Evolutionary conservation across 805 yeast genomes (phyloP).

Genomic region (Suhomyces sp.): DNA sequence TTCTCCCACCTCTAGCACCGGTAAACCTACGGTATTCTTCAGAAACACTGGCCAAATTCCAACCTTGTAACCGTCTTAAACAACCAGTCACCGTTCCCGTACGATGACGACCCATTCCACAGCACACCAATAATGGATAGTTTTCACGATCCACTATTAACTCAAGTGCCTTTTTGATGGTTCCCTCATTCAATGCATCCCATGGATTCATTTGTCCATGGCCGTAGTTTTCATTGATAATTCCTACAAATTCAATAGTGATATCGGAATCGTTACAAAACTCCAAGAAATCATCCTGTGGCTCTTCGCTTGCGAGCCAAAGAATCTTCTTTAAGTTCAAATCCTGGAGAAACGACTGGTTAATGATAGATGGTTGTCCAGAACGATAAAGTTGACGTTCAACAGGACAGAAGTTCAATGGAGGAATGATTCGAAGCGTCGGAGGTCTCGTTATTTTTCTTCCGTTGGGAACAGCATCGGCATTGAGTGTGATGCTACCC

Average conservation of each 20-base stretch:
- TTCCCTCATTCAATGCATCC: constrained; percentile 87
- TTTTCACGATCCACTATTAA: constrained; percentile 69
- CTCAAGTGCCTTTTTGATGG: constrained; percentile 76
- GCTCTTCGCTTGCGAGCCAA: constrained; percentile 96
- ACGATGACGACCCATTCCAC: constrained; percentile 98
- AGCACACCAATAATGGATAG: constrained; percentile 87
- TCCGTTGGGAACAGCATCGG: too few relatives aligned
- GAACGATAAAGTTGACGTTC: constrained; percentile 83
- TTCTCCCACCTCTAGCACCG: constrained; percentile 89
- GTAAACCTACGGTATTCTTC: constrained; percentile 95
- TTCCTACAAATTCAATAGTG: constrained; percentile 77
- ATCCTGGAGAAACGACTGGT: constrained; percentile 79
- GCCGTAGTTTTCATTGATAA: constrained; percentile 56
- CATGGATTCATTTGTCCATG: constrained; percentile 64
- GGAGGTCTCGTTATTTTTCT: constrained; percentile 50
- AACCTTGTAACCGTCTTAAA: constrained; percentile 86
- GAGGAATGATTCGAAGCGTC: constrained; percentile 76
- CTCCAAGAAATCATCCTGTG: constrained; percentile 80
- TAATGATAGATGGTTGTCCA: constrained; percentile 94
- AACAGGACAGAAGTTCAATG: constrained; percentile 92
- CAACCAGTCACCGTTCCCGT: constrained; percentile 98
- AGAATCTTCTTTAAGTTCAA: constrained; percentile 75
- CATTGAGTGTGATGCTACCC: too few relatives aligned
- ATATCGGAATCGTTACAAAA: constrained; percentile 75
- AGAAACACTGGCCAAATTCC: constrained; percentile 89